Conservation (phyloP, 805 yeast species). For the Schwanniomyces occidentalis region DNA sequence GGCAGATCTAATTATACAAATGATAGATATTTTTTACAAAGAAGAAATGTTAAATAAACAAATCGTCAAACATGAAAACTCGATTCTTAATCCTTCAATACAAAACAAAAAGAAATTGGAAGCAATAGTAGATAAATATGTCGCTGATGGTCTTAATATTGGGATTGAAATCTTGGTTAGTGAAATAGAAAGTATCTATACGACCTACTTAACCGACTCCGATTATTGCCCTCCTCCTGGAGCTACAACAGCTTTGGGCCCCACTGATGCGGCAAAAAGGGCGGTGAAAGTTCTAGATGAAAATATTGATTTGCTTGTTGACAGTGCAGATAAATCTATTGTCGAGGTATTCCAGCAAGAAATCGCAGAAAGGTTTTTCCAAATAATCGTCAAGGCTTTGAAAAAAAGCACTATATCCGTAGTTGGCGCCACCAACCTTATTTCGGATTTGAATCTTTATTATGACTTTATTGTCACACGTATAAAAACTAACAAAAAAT, state of each 20-base stretch:
- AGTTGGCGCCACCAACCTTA: slow-evolving; percentile 79
- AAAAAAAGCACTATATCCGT: slow-evolving; percentile 71
- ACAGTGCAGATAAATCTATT: slow-evolving; percentile 83
- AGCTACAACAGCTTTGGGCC: slow-evolving; percentile 24
- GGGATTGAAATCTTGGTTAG: slow-evolving; percentile 87
- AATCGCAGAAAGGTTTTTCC: slow-evolving; percentile 83
- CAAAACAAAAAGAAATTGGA: slow-evolving; percentile 83
- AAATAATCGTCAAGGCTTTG: slow-evolving; percentile 70
- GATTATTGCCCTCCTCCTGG: slow-evolving; percentile 57
- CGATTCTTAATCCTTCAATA: slow-evolving; percentile 75
- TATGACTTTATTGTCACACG: slow-evolving; percentile 61
- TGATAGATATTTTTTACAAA: slow-evolving; percentile 86
- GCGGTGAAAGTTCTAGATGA: slow-evolving; percentile 63
- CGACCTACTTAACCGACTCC: slow-evolving; percentile 54
- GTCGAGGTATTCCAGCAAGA: slow-evolving; percentile 94
- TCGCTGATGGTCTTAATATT: slow-evolving; percentile 90
- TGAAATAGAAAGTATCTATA: slow-evolving; percentile 67
- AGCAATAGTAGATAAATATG: slow-evolving; percentile 76
- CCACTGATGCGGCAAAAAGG: slow-evolving; percentile 63
- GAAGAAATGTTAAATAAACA: slow-evolving; percentile 67
- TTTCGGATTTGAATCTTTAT: slow-evolving; percentile 77
- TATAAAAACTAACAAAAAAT: slow-evolving; percentile 58
- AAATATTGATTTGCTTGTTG: slow-evolving; percentile 72
- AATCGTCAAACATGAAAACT: slow-evolving; percentile 68
- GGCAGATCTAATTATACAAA: slow-evolving; percentile 90